Evolutionary conservation across 192 early-diverging fungal genomes (phyloP), one percentile per base, ranked within the genome.

Genomic region (Pilaira anomala): DNA sequence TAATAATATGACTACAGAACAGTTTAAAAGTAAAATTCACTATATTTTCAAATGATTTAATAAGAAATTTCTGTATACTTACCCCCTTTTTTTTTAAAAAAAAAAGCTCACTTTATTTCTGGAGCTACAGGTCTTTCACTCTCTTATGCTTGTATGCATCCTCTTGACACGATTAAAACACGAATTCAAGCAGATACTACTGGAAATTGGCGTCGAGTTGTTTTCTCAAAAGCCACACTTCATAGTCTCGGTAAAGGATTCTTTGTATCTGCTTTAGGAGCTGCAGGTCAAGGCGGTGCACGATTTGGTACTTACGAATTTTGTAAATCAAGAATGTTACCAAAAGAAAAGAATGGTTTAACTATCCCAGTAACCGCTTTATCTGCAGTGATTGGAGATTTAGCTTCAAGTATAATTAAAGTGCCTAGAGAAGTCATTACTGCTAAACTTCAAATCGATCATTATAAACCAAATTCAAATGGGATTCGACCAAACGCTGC

Each of bases 381-480:
- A 29, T 87, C 87, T 50, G 89, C 89, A 24, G 77, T 87, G 9
- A 71, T 83, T 29, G 89, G 89, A 40, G 89, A 91, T 69, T 62
- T 84, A 4, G 87, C 83, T 2, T 88, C 86, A 2, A 85, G 83
- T 39, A 83, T 91, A 21, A 80, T 90, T 71, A 91, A 91, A 67
- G 89, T 91, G 0, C 89, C 89, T 16, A 79, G 89, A 8, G 89
- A 91, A 60, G 87, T 91, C 16, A 72, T 91, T 22, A 91, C 89
- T 11, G 80, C 89, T 21, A 76, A 84, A 60, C 67, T 91, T 30
- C 89, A 91, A 66, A 87, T 85, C 16, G 83, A 82, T 21, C 75
- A 86, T 59, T 83, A 85, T 64, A 71, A 68, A 11, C 56, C 61
- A 16, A 46, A 70, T 9, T 57, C 69, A 9, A 60, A 62, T n/a